phyloP scores from a whole-genome alignment of 768 basidiomycete species.

The Pholiota conissans region DNA sequence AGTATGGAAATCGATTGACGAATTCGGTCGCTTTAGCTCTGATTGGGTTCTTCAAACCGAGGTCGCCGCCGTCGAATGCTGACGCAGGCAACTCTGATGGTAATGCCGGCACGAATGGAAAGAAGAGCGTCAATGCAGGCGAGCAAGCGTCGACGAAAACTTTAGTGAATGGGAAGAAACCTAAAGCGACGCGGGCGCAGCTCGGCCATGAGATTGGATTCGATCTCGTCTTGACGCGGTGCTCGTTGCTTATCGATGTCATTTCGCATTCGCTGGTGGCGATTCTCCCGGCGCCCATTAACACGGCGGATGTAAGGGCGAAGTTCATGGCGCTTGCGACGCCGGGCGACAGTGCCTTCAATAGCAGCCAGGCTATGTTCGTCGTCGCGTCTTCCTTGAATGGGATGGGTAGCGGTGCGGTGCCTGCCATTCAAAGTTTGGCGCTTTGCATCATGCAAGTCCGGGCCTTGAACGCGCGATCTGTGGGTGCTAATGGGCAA shows the following conservation, averaged over 20 bases:
- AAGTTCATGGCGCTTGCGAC: slow-evolving; percentile 1
- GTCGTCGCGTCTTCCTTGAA: slow-evolving; percentile 59
- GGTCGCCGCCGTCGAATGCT: slow-evolving; percentile 9
- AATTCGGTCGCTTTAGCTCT: slow-evolving; percentile 40
- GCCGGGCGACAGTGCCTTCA: slow-evolving; percentile 13
- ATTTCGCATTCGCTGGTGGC: slow-evolving; percentile 61
- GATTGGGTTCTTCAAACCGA: slow-evolving; percentile 60
- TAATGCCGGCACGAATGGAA: slow-evolving; percentile 12
- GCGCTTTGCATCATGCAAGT: slow-evolving; percentile 63
- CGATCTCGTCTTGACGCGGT: slow-evolving; percentile 61
- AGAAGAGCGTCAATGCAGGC: not conserved
- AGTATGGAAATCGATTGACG: not conserved
- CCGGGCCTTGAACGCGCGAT: slow-evolving; percentile 33
- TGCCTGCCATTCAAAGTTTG: slow-evolving; percentile 72
- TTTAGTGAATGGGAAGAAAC: slow-evolving; percentile 30
- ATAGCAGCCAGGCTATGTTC: slow-evolving; percentile 50
- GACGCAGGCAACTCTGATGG: slow-evolving; percentile 6
- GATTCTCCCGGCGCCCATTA: slow-evolving; percentile 47
- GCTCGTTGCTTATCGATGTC: slow-evolving; percentile 67
- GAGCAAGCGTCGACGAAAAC: not conserved
- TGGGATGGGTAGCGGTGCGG: slow-evolving; percentile 63
- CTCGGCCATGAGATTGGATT: slow-evolving; percentile 69
- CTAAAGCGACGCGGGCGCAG: slow-evolving; percentile 49
- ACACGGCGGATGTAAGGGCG: slow-evolving; percentile 24
- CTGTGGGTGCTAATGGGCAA: slow-evolving; percentile 16